Conservation (phyloP, 805 yeast genomes). For the Yamadazyma olivae region DNA sequence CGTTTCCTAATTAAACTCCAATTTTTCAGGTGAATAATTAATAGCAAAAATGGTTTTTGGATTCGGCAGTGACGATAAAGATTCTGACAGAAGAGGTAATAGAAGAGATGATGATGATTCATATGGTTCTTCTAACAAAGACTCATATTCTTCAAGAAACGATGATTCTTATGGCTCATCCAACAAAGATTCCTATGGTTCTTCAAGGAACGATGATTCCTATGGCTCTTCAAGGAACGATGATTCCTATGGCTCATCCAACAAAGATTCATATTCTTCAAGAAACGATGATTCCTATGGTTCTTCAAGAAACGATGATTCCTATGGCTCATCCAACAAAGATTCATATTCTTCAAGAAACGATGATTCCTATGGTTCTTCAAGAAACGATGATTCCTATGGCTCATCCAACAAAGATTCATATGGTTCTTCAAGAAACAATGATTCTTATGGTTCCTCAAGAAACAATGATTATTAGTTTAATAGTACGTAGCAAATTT, state of each 20-base stretch:
- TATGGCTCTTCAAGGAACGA: conserved; percentile 11
- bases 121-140: conserved; percentile 13
- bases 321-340: too few species aligned
- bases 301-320: conserved; percentile 11
- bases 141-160: conserved; percentile 14
- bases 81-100: conserved; percentile 3
- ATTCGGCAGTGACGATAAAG: conserved; percentile 23
- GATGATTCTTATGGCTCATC: conserved; percentile 19
- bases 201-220: conserved; percentile 4
- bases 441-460: conserved; percentile 13
- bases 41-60: conserved; percentile 36
- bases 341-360: too few species aligned
- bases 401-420: conserved; percentile 20
- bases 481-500: too few species aligned
- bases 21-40: too few species aligned
- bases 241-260: conserved; percentile 18
- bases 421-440: conserved; percentile 24
- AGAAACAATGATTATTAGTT: too few species aligned
- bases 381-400: conserved; percentile 17
- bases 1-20: too few species aligned
- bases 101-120: conserved; percentile 8
- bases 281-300: conserved; percentile 16
- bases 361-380: conserved; percentile 21
- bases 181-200: conserved; percentile 3
- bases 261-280: conserved; percentile 10